Percentiles rank a stretch among this genome's conserved stretches.
Conservation (phyloP, 306 rosid genomes). For the Prunus armeniaca region DNA sequence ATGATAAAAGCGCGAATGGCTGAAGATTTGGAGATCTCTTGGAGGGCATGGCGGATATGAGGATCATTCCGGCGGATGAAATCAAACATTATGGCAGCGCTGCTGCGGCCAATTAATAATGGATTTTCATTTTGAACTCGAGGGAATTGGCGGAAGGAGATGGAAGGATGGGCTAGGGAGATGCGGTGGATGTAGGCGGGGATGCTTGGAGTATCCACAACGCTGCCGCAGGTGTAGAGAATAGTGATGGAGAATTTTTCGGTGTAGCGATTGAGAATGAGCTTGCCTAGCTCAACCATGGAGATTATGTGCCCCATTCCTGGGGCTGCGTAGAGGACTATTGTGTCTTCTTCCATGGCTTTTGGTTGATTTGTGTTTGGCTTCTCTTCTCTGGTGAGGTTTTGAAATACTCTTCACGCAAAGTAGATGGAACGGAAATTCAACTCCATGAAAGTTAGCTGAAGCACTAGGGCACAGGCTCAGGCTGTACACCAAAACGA, state of each 20-base stretch:
- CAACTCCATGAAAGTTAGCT: no score
- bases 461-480: no score
- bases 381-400: no score
- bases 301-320: conserved; percentile 33
- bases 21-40: conserved; percentile 8
- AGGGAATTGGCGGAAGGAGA: conserved; percentile 34
- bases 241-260: conserved; percentile 27
- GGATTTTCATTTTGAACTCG: background rate
- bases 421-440: no score
- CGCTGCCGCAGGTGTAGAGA: conserved; percentile 20
- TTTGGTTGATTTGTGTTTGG: no score
- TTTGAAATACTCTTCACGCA: no score
- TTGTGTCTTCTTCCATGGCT: background rate
- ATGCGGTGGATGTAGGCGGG: conserved; percentile 16
- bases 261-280: conserved; percentile 18
- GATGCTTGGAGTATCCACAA: background rate
- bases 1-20: conserved; percentile 23
- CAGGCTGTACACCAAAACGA: no score
- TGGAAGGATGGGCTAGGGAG: conserved; percentile 30
- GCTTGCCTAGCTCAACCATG: conserved; percentile 43
- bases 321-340: conserved; percentile 34
- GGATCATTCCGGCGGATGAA: conserved; percentile 17
- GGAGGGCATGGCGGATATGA: conserved; percentile 9
- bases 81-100: background rate
- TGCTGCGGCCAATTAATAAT: background rate